A percentile compares a stretch with the other conserved stretches of the same genome.
Evolutionary conservation across 257 asterid species (phyloP).

Genomic region (Phtheirospermum japonicum): DNA sequence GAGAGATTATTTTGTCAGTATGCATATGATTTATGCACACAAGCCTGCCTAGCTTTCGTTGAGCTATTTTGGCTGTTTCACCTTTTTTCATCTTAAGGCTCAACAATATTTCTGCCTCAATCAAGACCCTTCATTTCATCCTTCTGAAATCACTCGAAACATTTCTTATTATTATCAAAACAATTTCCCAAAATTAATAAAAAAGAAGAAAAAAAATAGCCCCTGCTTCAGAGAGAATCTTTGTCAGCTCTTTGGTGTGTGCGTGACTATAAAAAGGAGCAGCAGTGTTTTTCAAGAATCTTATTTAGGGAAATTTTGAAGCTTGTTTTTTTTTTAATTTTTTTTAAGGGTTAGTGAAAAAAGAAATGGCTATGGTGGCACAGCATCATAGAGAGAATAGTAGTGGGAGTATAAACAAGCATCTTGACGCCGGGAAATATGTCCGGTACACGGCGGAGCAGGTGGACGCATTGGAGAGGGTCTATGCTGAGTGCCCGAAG

Average conservation of each 20-base stretch:
- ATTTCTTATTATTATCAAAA: background rate
- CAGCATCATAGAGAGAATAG: conserved; percentile 83
- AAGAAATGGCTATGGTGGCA: conserved; percentile 87
- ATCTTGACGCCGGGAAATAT: conserved; percentile 82
- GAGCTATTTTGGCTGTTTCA: conserved; percentile 60
- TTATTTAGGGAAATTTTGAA: background rate
- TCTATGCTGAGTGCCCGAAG: conserved; percentile 88
- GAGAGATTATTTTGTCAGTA: conserved; percentile 42
- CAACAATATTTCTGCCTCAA: conserved; percentile 36
- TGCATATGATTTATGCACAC: conserved; percentile 39
- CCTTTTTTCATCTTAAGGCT: conserved; percentile 26
- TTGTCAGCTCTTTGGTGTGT: conserved; percentile 19
- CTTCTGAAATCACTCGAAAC: conserved; percentile 33
- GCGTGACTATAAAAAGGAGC: background rate
- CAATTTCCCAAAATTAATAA: conserved; percentile 9
- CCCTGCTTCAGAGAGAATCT: conserved; percentile 32
- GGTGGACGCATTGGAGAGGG: conserved; percentile 96
- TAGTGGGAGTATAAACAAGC: conserved; percentile 74
- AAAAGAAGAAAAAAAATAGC: background rate
- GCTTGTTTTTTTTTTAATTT: background rate
- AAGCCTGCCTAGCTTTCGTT: conserved; percentile 51
- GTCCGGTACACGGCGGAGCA: conserved; percentile 96
- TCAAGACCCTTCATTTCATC: conserved; percentile 41
- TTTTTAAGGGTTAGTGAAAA: background rate
- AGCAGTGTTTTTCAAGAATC: background rate